Percentiles rank a stretch among this genome's conserved stretches.
These are phyloP conservation scores for Camellia sinensis DNA, from an alignment of 148 eudicot genomes.

Conservation along the genomic window DNA sequence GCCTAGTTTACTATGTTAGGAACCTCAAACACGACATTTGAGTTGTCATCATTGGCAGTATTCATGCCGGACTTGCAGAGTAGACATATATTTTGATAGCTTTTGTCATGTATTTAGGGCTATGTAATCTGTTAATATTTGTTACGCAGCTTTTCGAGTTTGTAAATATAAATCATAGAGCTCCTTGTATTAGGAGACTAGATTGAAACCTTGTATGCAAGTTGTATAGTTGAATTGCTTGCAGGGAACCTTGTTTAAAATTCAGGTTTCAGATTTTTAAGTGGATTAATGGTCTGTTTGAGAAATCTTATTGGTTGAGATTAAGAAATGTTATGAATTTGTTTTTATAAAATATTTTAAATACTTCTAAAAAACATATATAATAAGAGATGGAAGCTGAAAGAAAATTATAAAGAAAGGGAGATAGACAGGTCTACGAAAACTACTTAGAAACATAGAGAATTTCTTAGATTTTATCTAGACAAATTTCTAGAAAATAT, in stretches of 20 bases:
- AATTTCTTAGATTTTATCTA: no score
- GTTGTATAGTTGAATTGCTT: neutral
- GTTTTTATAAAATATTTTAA: no score
- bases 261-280: neutral
- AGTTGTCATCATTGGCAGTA: neutral
- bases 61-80: neutral
- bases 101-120: neutral
- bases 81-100: neutral
- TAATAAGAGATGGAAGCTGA: no score
- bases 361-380: no score
- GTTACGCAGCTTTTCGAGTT: neutral
- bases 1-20: neutral
- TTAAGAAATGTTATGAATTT: no score
- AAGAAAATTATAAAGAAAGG: no score
- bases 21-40: neutral
- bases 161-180: constrained; percentile 1
- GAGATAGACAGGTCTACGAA: no score
- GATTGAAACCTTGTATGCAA: neutral
- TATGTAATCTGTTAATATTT: neutral
- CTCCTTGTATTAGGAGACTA: neutral
- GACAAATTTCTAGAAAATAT: no score
- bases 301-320: neutral
- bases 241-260: neutral
- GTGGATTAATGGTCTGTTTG: neutral
- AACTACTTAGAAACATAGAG: no score